Evolutionary conservation across 2,329 filamentous ascomycete species (phyloP).

Genomic region (Cladosporium sp.): DNA sequence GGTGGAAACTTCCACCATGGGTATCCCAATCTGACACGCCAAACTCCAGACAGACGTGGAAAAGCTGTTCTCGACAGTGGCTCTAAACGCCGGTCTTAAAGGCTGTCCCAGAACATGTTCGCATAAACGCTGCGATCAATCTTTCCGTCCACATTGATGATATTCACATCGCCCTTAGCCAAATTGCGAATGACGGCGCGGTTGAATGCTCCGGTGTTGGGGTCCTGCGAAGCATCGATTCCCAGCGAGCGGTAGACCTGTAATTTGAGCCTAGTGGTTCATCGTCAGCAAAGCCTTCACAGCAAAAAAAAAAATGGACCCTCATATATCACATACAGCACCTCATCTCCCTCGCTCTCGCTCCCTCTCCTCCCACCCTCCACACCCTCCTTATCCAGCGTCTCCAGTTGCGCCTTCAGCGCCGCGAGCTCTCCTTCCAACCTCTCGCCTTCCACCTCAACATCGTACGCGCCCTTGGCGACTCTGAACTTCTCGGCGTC

Average conservation of each 20-base stretch:
- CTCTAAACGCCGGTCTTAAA: neutral
- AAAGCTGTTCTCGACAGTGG: neutral
- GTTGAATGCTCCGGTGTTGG: slow-evolving; percentile 70
- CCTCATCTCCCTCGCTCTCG: slow-evolving; percentile 43
- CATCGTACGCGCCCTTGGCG: slow-evolving; percentile 83
- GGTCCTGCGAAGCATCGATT: slow-evolving; percentile 80
- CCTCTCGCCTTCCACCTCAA: slow-evolving; percentile 94
- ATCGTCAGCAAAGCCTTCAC: neutral
- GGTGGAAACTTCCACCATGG: neutral
- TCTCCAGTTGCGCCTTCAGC: slow-evolving; percentile 68
- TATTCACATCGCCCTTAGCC: slow-evolving; percentile 76
- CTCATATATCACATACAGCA: slow-evolving; percentile 37
- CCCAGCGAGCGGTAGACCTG: slow-evolving; percentile 89
- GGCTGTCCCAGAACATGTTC: slow-evolving; percentile 82
- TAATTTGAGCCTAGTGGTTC: slow-evolving; percentile 60
- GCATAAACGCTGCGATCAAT: slow-evolving; percentile 90
- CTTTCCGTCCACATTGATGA: slow-evolving; percentile 84
- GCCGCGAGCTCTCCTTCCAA: slow-evolving; percentile 73
- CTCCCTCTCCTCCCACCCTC: slow-evolving; percentile 60
- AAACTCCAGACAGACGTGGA: neutral
- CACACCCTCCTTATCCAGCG: slow-evolving; percentile 80
- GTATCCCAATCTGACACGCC: neutral
- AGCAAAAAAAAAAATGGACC: neutral
- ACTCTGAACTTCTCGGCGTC: slow-evolving; percentile 93
- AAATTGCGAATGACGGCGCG: slow-evolving; percentile 73